Conservation (phyloP, 1,139 yeast genomes). For the Kluyveromyces sp. region DNA sequence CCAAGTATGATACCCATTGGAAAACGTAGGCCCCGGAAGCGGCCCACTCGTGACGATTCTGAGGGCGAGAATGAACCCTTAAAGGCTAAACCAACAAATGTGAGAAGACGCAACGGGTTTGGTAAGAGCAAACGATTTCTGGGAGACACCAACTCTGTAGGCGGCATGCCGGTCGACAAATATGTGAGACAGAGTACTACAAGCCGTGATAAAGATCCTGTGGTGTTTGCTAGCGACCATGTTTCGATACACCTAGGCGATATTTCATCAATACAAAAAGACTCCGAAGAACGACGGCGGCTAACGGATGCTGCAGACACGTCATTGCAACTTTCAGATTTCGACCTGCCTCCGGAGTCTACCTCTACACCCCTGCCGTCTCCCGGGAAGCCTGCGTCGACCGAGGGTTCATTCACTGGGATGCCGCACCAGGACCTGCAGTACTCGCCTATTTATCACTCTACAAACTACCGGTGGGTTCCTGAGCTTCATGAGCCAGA, state of each 20-base stretch:
- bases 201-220: neutral
- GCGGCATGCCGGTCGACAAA: slow-evolving; percentile 3
- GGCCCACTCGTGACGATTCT: slow-evolving; percentile 5
- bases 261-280: neutral
- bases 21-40: slow-evolving; percentile 6
- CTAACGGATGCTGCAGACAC: slow-evolving; percentile 9
- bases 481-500: slow-evolving; percentile 1
- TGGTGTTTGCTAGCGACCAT: slow-evolving; percentile 11
- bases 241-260: slow-evolving; percentile 11
- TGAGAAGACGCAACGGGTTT: slow-evolving; percentile 4
- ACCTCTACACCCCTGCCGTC: slow-evolving; percentile 33
- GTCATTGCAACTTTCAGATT: slow-evolving; percentile 32
- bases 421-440: neutral
- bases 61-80: slow-evolving; percentile 6
- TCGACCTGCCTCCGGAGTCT: slow-evolving; percentile 33
- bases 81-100: slow-evolving; percentile 11
- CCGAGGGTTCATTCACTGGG: neutral
- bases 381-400: neutral
- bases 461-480: slow-evolving; percentile 4
- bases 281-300: slow-evolving; percentile 10
- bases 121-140: slow-evolving; percentile 4
- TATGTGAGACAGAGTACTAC: slow-evolving; percentile 1
- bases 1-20: slow-evolving; percentile 8
- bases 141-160: slow-evolving; percentile 7
- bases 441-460: slow-evolving; percentile 4